Percentiles rank a stretch among this genome's conserved stretches.
These are phyloP conservation scores for Bimuria novae-zelandiae DNA, from an alignment of 2,329 filamentous ascomycete species.

Conservation along the genomic window DNA sequence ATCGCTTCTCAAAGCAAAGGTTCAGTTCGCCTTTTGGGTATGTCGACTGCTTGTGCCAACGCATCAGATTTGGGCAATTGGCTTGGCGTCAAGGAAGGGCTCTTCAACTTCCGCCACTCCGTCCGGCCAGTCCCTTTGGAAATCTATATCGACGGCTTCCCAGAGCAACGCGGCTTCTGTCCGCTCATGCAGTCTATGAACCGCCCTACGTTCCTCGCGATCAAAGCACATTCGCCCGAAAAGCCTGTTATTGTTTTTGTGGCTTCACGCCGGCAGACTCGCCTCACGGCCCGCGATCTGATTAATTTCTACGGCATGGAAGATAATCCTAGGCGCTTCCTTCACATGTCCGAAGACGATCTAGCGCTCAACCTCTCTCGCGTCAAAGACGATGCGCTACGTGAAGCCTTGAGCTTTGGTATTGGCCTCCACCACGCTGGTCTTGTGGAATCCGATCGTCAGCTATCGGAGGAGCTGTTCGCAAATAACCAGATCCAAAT, in stretches of 20 bases:
- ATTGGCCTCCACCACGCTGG: slow-evolving; percentile 97
- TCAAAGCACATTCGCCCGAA: slow-evolving; percentile 93
- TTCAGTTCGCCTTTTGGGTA: slow-evolving; percentile 88
- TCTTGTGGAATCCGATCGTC: slow-evolving; percentile 90
- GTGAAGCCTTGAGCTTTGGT: slow-evolving; percentile 94
- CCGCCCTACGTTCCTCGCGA: slow-evolving; percentile 90
- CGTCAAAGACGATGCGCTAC: slow-evolving; percentile 90
- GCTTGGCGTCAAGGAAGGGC: slow-evolving; percentile 90
- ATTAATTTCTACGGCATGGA: slow-evolving; percentile 99
- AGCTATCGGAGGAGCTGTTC: slow-evolving; percentile 91
- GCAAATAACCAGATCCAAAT: slow-evolving; percentile 98
- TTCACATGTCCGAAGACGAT: slow-evolving; percentile 94
- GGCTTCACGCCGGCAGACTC: slow-evolving; percentile 90
- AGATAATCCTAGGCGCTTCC: slow-evolving; percentile 90
- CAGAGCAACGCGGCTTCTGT: slow-evolving; percentile 92
- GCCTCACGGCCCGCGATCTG: slow-evolving; percentile 90
- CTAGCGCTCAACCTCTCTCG: slow-evolving; percentile 83
- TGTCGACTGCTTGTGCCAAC: slow-evolving; percentile 98
- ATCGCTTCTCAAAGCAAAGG: slow-evolving; percentile 93
- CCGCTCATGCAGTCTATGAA: slow-evolving; percentile 99
- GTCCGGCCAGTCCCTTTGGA: slow-evolving; percentile 95
- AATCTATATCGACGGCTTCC: slow-evolving; percentile 97
- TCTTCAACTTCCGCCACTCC: slow-evolving; percentile 98
- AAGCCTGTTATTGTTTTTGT: slow-evolving; percentile 99
- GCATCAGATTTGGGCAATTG: slow-evolving; percentile 92